These are phyloP conservation scores for Catharanthus roseus DNA, from an alignment of 257 asterid species.

Conservation along the genomic window DNA sequence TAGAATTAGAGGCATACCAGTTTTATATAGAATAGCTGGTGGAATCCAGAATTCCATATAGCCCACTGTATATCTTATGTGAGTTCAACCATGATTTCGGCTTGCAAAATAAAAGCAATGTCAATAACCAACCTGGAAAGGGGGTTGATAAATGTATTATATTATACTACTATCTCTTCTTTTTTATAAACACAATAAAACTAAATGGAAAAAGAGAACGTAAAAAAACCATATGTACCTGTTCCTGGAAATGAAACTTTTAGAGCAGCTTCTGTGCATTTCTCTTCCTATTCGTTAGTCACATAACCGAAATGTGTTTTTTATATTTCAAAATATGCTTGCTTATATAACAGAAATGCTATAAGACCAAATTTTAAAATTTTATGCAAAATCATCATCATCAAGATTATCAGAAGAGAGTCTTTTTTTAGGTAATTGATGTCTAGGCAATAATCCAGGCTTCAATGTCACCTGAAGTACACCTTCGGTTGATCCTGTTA, in stretches of 20 bases:
- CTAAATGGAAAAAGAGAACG: neutral
- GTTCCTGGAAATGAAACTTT: neutral
- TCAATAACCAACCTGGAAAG: neutral
- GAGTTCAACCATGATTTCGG: neutral
- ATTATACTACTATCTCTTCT: too few relatives aligned
- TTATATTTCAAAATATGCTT: neutral
- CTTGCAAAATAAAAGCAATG: neutral
- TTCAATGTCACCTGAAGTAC: slow-evolving; percentile 21
- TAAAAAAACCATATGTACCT: neutral
- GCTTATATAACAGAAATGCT: neutral
- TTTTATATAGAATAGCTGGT: neutral
- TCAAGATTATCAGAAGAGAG: slow-evolving; percentile 30
- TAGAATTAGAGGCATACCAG: neutral
- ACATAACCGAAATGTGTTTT: neutral
- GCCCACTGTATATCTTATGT: neutral
- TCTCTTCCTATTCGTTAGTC: too few relatives aligned
- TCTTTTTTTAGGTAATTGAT: slow-evolving; percentile 43
- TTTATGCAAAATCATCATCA: slow-evolving; percentile 69
- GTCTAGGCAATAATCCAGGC: slow-evolving; percentile 28
- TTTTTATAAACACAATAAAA: too few relatives aligned
- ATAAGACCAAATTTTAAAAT: neutral
- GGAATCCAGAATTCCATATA: neutral
- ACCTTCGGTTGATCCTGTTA: slow-evolving; percentile 46
- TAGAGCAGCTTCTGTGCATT: too few relatives aligned
- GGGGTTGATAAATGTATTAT: neutral